These are phyloP conservation scores for Phialophora tarda DNA, from an alignment of 2,329 filamentous ascomycete species.

Conservation along the genomic window DNA sequence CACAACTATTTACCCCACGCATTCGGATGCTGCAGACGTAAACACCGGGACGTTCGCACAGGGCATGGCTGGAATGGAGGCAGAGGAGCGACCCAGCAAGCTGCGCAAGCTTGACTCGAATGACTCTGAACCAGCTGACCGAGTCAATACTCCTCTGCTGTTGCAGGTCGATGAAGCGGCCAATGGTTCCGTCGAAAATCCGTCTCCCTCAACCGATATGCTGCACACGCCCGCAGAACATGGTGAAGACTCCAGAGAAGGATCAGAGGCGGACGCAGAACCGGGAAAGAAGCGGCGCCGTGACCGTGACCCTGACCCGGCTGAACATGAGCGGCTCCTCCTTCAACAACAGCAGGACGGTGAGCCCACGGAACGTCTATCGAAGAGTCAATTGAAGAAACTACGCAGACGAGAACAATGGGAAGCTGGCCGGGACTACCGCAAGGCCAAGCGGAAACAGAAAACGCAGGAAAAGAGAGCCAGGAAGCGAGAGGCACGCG, in stretches of 20 bases:
- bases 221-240: not conserved
- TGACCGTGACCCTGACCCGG: slow-evolving; percentile 2
- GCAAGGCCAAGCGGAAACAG: slow-evolving; percentile 64
- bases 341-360: slow-evolving; percentile 16
- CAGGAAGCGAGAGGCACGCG: slow-evolving; percentile 51
- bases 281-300: not conserved
- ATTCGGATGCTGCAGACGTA: not conserved
- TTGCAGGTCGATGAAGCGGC: not conserved
- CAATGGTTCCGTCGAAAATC: not conserved
- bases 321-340: slow-evolving; percentile 1
- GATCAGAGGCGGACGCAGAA: not conserved
- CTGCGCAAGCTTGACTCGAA: slow-evolving; percentile 58
- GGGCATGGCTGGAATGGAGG: slow-evolving; percentile 53
- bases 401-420: slow-evolving; percentile 72
- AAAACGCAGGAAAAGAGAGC: slow-evolving; percentile 61
- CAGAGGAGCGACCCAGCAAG: slow-evolving; percentile 61
- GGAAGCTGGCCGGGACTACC: slow-evolving; percentile 71
- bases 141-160: slow-evolving; percentile 7
- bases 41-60: not conserved
- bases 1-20: not conserved
- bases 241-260: not conserved
- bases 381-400: slow-evolving; percentile 87
- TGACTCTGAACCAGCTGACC: slow-evolving; percentile 22
- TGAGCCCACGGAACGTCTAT: slow-evolving; percentile 54
- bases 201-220: not conserved